Evolutionary conservation across 2,329 filamentous ascomycete genomes (phyloP).

Genomic region (Cladophialophora bantiana): DNA sequence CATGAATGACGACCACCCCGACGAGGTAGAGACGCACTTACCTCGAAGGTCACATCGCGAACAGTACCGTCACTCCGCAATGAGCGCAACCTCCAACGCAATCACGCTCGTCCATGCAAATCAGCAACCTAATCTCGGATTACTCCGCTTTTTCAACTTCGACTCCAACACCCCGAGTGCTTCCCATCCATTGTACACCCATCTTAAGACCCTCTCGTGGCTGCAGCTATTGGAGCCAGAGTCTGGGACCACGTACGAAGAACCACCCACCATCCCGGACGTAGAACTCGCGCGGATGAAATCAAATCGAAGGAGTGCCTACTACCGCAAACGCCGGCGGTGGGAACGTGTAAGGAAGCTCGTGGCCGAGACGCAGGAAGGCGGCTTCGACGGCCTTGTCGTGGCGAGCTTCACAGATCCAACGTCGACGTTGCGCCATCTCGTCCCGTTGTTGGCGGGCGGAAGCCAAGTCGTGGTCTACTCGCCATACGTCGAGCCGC

Average conservation of each 20-base stretch:
- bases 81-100: slow-evolving; percentile 73
- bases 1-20: slow-evolving; percentile 21
- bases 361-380: slow-evolving; percentile 75
- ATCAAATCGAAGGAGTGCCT: slow-evolving; percentile 79
- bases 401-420: slow-evolving; percentile 85
- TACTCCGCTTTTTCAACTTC: slow-evolving; percentile 89
- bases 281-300: slow-evolving; percentile 75
- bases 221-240: slow-evolving; percentile 83
- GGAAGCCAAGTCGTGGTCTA: slow-evolving; percentile 88
- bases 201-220: slow-evolving; percentile 88
- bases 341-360: slow-evolving; percentile 76
- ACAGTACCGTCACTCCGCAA: slow-evolving; percentile 39
- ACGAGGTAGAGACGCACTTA: slow-evolving; percentile 27
- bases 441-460: slow-evolving; percentile 80
- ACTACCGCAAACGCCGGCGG: slow-evolving; percentile 86
- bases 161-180: slow-evolving; percentile 70
- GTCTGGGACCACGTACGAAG: slow-evolving; percentile 74
- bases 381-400: slow-evolving; percentile 82
- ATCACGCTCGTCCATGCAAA: slow-evolving; percentile 82
- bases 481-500: slow-evolving; percentile 78
- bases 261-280: slow-evolving; percentile 66
- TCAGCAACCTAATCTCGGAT: slow-evolving; percentile 83
- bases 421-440: slow-evolving; percentile 73
- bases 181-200: slow-evolving; percentile 78
- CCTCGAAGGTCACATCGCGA: slow-evolving; percentile 43